Base-by-base conservation (phyloP, 768 basidiomycete species). In the Epithele typhae region DNA sequence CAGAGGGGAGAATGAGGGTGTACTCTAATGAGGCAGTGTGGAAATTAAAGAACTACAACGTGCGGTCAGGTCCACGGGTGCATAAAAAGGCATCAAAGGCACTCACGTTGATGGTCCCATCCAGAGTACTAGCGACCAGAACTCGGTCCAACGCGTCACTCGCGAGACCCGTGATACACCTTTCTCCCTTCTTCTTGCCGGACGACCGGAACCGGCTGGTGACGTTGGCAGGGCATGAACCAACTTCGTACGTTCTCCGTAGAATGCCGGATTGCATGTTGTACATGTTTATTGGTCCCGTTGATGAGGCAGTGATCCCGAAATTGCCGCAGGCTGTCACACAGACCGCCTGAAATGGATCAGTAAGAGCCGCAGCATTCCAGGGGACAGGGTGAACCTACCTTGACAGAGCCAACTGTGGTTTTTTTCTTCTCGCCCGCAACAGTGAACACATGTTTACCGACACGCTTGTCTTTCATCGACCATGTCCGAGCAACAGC, bases 261-360 rank as follows among this genome's bases (percentile, higher is more conserved):
- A 79, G 78, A 48, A 93, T 77, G 1, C 96, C 96, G 3, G 89
- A 92, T 65, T 99, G 95, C 82, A 99, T 82, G 62, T 97, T 99
- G 87, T 92, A 98, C 84, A 94, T 84, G 48, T 81, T 65, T 32
- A 98, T 86, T 21, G 74, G 75, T 2, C 90, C 88, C 0, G 79
- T 84, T 2, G 89, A 88, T 1, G 87, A 86, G 21, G 92, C 82
- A 3, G 81, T 91, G 10, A 98, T 64, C 23, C 88, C 91, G 61
- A 97, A 99, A 60, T 98, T 98, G 7, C 96, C 96, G 60, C 96
- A 99, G 0, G 91, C 87, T 3, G 93, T 87, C 17, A 97, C 87
- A 52, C 85, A 89, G 15, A 94, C 88, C 12, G 85, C 77, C 87
- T 90, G 54, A 18, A 6, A 56, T 35, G 25, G 35, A 33, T 30